Evolutionary conservation across 768 basidiomycete genomes (phyloP).

Genomic region (Coprinellus aureogranulatus): DNA sequence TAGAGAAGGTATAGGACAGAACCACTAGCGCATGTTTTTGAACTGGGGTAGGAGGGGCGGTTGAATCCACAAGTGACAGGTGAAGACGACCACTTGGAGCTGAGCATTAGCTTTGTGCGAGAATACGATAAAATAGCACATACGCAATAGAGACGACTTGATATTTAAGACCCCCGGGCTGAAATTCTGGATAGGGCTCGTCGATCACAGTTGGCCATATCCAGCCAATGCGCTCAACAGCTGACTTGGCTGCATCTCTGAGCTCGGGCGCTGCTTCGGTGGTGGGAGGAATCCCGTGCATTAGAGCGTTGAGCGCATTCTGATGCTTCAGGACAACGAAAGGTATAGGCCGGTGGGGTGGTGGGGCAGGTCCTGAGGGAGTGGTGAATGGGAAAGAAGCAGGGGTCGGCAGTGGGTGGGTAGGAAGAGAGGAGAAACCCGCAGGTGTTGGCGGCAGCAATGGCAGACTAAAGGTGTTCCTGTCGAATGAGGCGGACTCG

Average conservation of each 20-base stretch:
- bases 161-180: slow-evolving; percentile 42
- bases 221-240: slow-evolving; percentile 41
- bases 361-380: slow-evolving; percentile 5
- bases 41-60: slow-evolving; percentile 48
- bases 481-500: slow-evolving; percentile 5
- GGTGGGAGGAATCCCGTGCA: slow-evolving; percentile 18
- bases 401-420: slow-evolving; percentile 1
- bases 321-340: slow-evolving; percentile 44
- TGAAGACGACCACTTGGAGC: slow-evolving; percentile 38
- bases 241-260: slow-evolving; percentile 21
- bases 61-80: slow-evolving; percentile 47
- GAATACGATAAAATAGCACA: slow-evolving; percentile 15
- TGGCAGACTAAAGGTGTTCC: background rate
- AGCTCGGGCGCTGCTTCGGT: slow-evolving; percentile 8
- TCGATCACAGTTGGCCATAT: slow-evolving; percentile 51
- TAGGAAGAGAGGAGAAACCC: background rate
- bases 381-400: slow-evolving; percentile 12
- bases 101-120: background rate
- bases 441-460: background rate
- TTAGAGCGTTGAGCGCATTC: slow-evolving; percentile 40
- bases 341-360: slow-evolving; percentile 24
- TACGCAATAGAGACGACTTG: slow-evolving; percentile 39
- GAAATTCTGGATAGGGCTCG: slow-evolving; percentile 40
- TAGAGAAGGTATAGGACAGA: slow-evolving; percentile 55
- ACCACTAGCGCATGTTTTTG: slow-evolving; percentile 67